Conservation (phyloP, 2,329 filamentous ascomycete genomes). For the Ascochyta viciae-villosae region DNA sequence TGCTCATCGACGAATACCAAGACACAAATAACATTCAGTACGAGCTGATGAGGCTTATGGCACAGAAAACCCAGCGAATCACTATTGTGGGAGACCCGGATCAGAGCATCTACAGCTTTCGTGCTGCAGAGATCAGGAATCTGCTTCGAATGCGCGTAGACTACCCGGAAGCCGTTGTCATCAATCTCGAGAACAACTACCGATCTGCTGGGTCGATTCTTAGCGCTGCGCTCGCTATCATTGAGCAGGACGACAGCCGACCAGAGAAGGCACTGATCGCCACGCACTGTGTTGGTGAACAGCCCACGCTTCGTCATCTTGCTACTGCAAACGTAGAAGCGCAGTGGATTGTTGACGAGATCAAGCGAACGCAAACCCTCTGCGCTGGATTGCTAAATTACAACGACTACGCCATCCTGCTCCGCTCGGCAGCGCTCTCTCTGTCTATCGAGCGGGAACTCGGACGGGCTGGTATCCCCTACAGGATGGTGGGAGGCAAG, state of each 20-base stretch:
- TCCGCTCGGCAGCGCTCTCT: conserved; percentile 85
- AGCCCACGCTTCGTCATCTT: conserved; percentile 80
- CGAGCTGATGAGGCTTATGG: conserved; percentile 88
- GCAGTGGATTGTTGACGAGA: conserved; percentile 86
- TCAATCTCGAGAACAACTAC: conserved; percentile 93
- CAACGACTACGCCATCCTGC: conserved; percentile 82
- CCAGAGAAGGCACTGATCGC: conserved; percentile 82
- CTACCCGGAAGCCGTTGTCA: conserved; percentile 79
- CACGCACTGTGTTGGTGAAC: conserved; percentile 79
- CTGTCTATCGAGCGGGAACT: conserved; percentile 84
- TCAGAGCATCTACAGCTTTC: conserved; percentile 97
- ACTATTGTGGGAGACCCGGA: conserved; percentile 97
- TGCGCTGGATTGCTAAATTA: conserved; percentile 75
- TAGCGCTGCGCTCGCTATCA: conserved; percentile 79
- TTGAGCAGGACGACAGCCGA: conserved; percentile 84
- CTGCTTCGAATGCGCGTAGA: conserved; percentile 77
- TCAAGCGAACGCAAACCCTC: conserved; percentile 72
- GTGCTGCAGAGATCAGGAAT: conserved; percentile 91
- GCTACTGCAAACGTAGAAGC: conserved; percentile 76
- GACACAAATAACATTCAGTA: conserved; percentile 97
- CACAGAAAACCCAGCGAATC: conserved; percentile 74
- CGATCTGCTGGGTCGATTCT: conserved; percentile 88
- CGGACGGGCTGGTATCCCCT: conserved; percentile 81
- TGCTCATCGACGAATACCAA: conserved; percentile 96
- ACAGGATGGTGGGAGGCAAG: conserved; percentile 89